Conservation (phyloP, 345 rosid species). For the Melaleuca quinquenervia region DNA sequence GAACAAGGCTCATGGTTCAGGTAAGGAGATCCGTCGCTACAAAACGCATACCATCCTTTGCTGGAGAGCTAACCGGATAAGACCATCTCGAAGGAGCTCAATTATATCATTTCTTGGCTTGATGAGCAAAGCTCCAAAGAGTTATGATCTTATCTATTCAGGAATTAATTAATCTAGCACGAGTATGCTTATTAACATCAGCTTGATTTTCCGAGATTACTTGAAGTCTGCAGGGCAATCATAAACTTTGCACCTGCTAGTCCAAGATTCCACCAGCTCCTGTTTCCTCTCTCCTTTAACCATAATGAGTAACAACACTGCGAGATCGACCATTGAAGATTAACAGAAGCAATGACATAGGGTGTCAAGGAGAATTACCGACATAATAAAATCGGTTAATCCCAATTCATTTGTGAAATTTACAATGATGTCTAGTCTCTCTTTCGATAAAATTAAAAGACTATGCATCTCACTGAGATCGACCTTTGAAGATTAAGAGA, state of each 20-base stretch:
- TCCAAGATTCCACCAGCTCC: too few relatives aligned
- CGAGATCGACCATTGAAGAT: too few relatives aligned
- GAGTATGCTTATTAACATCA: background rate
- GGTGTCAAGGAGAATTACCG: background rate
- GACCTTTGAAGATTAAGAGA: background rate
- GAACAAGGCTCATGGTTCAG: slow-evolving; percentile 58
- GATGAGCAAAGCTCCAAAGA: slow-evolving; percentile 26
- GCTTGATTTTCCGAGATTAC: too few relatives aligned
- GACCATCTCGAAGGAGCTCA: slow-evolving; percentile 40
- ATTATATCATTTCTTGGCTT: slow-evolving; percentile 71
- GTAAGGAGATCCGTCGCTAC: slow-evolving; percentile 59
- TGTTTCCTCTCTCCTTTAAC: too few relatives aligned
- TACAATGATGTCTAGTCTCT: background rate
- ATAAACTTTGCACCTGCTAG: too few relatives aligned
- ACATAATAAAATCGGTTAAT: background rate
- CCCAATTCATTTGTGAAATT: background rate
- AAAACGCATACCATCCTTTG: slow-evolving; percentile 57
- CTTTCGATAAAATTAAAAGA: background rate
- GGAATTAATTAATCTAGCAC: background rate
- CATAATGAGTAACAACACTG: too few relatives aligned
- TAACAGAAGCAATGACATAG: background rate
- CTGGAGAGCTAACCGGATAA: slow-evolving; percentile 87
- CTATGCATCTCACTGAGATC: background rate
- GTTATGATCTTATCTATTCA: background rate
- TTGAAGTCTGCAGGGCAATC: too few relatives aligned